Conservation (phyloP, 2,329 filamentous ascomycete genomes). For the Fusarium oligoseptatum region DNA sequence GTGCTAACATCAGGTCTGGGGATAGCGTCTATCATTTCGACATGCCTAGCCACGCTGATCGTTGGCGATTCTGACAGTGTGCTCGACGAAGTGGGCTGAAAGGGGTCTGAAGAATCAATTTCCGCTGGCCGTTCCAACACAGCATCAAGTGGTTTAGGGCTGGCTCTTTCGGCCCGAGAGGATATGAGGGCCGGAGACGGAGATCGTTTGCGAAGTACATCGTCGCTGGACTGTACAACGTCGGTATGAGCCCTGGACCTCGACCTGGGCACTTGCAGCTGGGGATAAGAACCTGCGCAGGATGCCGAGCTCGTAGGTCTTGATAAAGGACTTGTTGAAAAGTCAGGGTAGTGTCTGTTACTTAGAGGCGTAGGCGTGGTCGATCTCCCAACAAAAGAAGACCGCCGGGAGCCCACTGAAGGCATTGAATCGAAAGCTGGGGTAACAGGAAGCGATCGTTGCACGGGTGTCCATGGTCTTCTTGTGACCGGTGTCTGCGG, state of each 20-base stretch:
- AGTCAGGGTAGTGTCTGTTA: constrained; percentile 16
- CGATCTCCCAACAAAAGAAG: constrained; percentile 31
- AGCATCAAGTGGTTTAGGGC: constrained; percentile 18
- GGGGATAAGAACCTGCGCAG: constrained; percentile 16
- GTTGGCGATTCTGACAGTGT: not conserved
- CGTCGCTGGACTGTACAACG: constrained; percentile 20
- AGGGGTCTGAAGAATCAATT: constrained; percentile 10
- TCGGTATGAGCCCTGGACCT: not conserved
- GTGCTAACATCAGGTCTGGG: not conserved
- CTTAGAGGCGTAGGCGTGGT: constrained; percentile 31
- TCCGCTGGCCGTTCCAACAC: constrained; percentile 29
- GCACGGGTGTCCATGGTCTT: constrained; percentile 74
- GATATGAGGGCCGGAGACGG: constrained; percentile 4
- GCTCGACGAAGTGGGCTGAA: constrained; percentile 1
- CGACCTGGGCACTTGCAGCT: not conserved
- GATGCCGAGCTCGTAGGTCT: constrained; percentile 19
- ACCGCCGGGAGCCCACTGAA: constrained; percentile 27
- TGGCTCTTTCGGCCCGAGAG: not conserved
- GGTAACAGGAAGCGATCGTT: constrained; percentile 25
- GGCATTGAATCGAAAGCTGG: constrained; percentile 24
- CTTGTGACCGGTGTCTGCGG: constrained; percentile 75
- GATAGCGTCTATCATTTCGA: not conserved
- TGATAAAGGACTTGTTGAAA: constrained; percentile 18
- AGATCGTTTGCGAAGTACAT: constrained; percentile 13
- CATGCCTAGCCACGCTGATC: not conserved